Evolutionary conservation across 805 yeast genomes (phyloP).

Genomic region (Kluyveromyces dobzhanskii): DNA sequence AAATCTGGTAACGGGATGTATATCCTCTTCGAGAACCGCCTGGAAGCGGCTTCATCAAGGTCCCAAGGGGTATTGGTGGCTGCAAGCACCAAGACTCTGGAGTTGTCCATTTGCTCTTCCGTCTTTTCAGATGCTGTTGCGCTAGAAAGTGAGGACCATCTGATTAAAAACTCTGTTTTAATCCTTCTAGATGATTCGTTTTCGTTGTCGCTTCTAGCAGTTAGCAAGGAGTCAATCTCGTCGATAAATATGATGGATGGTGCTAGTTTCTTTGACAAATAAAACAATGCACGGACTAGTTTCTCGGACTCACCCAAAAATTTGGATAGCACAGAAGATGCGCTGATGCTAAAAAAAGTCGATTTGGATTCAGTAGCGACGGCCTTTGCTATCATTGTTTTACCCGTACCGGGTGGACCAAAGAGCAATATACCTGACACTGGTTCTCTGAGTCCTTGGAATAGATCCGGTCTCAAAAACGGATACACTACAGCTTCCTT

Average conservation of each 20-base stretch:
- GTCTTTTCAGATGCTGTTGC: slow-evolving; percentile 60
- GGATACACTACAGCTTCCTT: slow-evolving; percentile 97
- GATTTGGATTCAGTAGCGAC: slow-evolving; percentile 94
- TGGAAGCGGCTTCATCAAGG: slow-evolving; percentile 92
- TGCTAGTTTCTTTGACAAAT: slow-evolving; percentile 73
- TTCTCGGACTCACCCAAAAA: slow-evolving; percentile 91
- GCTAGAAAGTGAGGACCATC: slow-evolving; percentile 87
- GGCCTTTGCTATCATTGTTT: slow-evolving; percentile 94
- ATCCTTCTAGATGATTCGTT: slow-evolving; percentile 85
- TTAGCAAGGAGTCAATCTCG: slow-evolving; percentile 86
- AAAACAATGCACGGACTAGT: slow-evolving; percentile 79
- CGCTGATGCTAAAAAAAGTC: slow-evolving; percentile 85
- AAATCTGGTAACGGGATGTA: slow-evolving; percentile 91
- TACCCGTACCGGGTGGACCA: slow-evolving; percentile 99
- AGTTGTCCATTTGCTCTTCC: slow-evolving; percentile 32
- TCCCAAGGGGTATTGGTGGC: slow-evolving; percentile 98
- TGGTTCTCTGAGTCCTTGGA: slow-evolving; percentile 86
- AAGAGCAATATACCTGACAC: slow-evolving; percentile 92
- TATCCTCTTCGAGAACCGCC: slow-evolving; percentile 87
- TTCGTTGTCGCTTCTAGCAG: slow-evolving; percentile 58
- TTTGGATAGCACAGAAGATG: slow-evolving; percentile 82
- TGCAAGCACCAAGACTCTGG: slow-evolving; percentile 80
- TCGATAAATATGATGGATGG: slow-evolving; percentile 94
- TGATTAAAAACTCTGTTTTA: slow-evolving; percentile 87
- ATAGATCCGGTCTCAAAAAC: slow-evolving; percentile 85